phyloP scores from a whole-genome alignment of 2,329 filamentous ascomycete species.

The Colletotrichum abscissum region DNA sequence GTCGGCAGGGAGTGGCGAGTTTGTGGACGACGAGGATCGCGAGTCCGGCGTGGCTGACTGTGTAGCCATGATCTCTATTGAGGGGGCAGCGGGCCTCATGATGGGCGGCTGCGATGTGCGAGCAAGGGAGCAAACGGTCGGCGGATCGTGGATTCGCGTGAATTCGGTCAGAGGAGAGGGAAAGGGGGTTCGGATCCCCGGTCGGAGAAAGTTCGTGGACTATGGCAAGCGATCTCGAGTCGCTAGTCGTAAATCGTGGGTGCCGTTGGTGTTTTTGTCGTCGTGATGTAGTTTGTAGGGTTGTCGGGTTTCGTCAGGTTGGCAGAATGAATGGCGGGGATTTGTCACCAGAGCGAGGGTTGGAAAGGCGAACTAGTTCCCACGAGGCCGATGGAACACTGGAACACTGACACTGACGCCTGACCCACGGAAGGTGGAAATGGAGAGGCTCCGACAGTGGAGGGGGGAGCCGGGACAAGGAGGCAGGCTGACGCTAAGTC shows the following conservation, averaged over 20 bases:
- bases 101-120: conserved; percentile 30
- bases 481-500: neutral
- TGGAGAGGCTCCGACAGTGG: conserved; percentile 32
- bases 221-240: neutral
- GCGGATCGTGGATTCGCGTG: conserved; percentile 19
- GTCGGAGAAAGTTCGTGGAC: neutral
- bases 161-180: conserved; percentile 20
- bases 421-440: conserved; percentile 31
- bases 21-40: conserved; percentile 75
- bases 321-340: conserved; percentile 17
- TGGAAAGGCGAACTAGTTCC: conserved; percentile 18
- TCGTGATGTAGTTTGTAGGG: conserved; percentile 12
- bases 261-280: neutral
- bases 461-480: conserved; percentile 4
- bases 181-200: conserved; percentile 28
- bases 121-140: conserved; percentile 4
- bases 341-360: conserved; percentile 31
- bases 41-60: conserved; percentile 53
- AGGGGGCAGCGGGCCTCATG: conserved; percentile 42
- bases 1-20: conserved; percentile 79
- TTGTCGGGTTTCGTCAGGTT: conserved; percentile 6
- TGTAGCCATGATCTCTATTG: conserved; percentile 42
- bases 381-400: conserved; percentile 23
- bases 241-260: neutral
- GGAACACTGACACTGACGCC: conserved; percentile 24